Base-by-base conservation (phyloP, 495 filamentous ascomycete species). In the Xylaria cubensis region DNA sequence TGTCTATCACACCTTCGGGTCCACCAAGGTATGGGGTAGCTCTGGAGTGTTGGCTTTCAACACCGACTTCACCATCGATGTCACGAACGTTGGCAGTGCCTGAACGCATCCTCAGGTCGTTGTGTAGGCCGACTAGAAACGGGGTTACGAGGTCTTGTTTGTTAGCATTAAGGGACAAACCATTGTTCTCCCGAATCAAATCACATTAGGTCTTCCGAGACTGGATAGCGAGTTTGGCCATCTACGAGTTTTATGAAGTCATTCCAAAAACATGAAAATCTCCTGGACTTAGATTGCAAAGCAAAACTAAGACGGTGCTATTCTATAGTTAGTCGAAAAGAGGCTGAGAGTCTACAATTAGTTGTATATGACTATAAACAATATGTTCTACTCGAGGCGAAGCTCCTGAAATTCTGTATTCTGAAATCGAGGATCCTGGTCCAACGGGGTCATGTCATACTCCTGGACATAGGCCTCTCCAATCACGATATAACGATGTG, bases 1-100 rank as follows among this genome's bases (percentile, higher is more conserved):
- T 58, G 51, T 58, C 4, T 42, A 68, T 36, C 50, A 68, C 34
- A 58, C 19, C 5, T 68, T 68, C 7, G 65, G 65, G 1, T 29
- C 34, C 19, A 56, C 21, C 19, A 58, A 68, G 32, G 65, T 36
- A 21, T 53, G 17, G 44, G 51, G 51, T 12, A 26, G 7, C 29
- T 68, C 65, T 32, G 36, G 34, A 29, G 4, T 7, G n/a, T 36
- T 56, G 17, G 9, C 32, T 32, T 39, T 17, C 24, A 44, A 58
- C 24, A n/a, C 48, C 19, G 34, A 39, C 32, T 53, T 67, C 50
- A 41, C 32, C 10, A 29, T 42, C 10, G 46, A 39, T 21, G 42
- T 65, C 29, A 51, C 46, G 15, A 21, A 39, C 29, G 46, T 67
- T 34, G 46, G 32, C 4, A 17, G 26, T 10, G 46, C 5, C 42